Evolutionary conservation across 441 rosid genomes (phyloP), one percentile per base, ranked within the genome.

Genomic region (Monsonia emarginata): DNA sequence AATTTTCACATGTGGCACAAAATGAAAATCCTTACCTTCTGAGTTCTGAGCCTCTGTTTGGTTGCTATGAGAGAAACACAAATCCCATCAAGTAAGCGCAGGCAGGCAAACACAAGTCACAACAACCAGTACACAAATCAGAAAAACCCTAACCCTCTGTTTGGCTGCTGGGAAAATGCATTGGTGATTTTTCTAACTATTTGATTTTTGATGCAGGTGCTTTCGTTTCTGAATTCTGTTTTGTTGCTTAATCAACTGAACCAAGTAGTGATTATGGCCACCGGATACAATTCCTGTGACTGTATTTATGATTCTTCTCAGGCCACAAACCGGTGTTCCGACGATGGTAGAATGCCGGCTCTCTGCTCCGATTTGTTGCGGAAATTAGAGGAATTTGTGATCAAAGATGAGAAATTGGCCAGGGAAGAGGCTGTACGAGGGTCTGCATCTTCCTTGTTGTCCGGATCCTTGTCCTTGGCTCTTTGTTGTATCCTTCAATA

Each of bases 381-480:
- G 70, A 87, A 82, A 61, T 70, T 94, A 77, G 95, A 84, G 72
- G 87, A 81, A 11, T 94, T 94, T 82, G 64, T 84, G 71, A 66
- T 65, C 31, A 81, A 63, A 72, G 97, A 94, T 66, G 98, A 89
- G 76, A 71, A 84, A 63, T 82, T 85, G 61, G 73, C 70, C 56
- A 83, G 71, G 63, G 77, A 78, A 24, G 83, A 74, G 61, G 26
- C 75, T 2, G 82, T 63, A 9, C 81, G 86, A 63, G 78, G 75
- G 70, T 67, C 82, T 30, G 71, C 76, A 32, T 86, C 88, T 64
- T 89, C 95, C 7, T 78, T 94, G 71, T 79, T 91, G 65, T 88
- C 99, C 0, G 99, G 96, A 38, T 85, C 99, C 24, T 79, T 91
- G 73, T 94, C 98, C 58, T 87, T 89, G 96, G 94, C 98, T 69